Percentiles rank a stretch among this genome's conserved stretches.
Conservation (phyloP, 495 filamentous ascomycete genomes). For the Podospora comata region DNA sequence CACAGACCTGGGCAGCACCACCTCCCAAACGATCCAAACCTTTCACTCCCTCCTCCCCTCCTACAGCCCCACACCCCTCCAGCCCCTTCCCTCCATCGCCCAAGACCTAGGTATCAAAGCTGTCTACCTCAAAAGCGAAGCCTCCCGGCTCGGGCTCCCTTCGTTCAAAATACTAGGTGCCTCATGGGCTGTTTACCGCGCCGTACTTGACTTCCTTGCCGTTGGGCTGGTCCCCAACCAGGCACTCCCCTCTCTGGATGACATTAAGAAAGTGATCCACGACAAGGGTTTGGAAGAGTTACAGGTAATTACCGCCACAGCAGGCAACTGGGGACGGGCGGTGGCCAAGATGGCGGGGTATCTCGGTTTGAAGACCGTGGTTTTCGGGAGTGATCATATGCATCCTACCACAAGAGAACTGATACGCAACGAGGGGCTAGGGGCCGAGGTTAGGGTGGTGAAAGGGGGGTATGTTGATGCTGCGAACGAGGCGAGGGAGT, state of each 20-base stretch:
- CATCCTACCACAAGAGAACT: slow-evolving; percentile 46
- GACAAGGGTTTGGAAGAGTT: slow-evolving; percentile 13
- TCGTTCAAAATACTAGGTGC: slow-evolving; percentile 77
- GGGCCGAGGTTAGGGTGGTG: slow-evolving; percentile 42
- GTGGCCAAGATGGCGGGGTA: slow-evolving; percentile 61
- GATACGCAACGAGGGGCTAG: slow-evolving; percentile 58
- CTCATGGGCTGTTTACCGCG: slow-evolving; percentile 64
- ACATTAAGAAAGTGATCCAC: background rate
- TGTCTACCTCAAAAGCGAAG: slow-evolving; percentile 61
- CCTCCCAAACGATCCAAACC: slow-evolving; percentile 1
- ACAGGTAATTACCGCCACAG: slow-evolving; percentile 55
- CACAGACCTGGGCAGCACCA: background rate
- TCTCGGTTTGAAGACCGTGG: slow-evolving; percentile 46
- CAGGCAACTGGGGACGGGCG: slow-evolving; percentile 72
- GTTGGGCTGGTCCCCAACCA: background rate
- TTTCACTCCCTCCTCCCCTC: slow-evolving; percentile 55
- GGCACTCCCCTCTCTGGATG: background rate
- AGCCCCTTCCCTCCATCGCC: slow-evolving; percentile 51
- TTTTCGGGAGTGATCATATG: slow-evolving; percentile 59
- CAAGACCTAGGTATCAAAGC: slow-evolving; percentile 51
- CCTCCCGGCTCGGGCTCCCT: slow-evolving; percentile 57
- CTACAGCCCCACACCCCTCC: slow-evolving; percentile 50
- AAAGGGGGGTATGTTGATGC: slow-evolving; percentile 60
- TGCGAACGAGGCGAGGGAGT: slow-evolving; percentile 44
- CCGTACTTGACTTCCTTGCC: slow-evolving; percentile 43